Evolutionary conservation across 2,329 filamentous ascomycete species (phyloP).

Genomic region (Fonsecaea monophora): DNA sequence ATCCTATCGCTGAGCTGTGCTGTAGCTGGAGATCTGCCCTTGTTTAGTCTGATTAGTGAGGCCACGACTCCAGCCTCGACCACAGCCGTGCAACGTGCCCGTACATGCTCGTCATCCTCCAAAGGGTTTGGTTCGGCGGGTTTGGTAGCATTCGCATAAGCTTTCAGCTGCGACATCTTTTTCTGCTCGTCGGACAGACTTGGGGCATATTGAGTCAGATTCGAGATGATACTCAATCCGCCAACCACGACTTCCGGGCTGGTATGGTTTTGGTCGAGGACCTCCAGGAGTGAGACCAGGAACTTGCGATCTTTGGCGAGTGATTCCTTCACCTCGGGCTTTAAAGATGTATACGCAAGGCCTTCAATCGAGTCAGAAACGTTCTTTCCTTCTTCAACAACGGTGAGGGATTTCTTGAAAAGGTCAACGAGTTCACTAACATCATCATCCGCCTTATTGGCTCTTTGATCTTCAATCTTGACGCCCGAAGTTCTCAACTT

Average conservation of each 20-base stretch:
- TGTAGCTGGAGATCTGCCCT: conserved; percentile 71
- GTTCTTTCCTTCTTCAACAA: conserved; percentile 51
- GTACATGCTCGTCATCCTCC: conserved; percentile 77
- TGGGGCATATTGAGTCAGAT: conserved; percentile 82
- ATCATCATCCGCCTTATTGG: conserved; percentile 49
- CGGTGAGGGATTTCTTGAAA: conserved; percentile 57
- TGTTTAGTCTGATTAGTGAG: conserved; percentile 76
- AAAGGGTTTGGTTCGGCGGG: conserved; percentile 68
- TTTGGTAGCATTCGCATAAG: conserved; percentile 87
- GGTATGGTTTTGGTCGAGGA: conserved; percentile 56
- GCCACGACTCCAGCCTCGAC: conserved; percentile 80
- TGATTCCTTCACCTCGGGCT: conserved; percentile 82
- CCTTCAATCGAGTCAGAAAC: conserved; percentile 86
- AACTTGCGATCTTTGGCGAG: conserved; percentile 73
- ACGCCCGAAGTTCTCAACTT: conserved; percentile 60
- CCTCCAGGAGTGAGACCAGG: conserved; percentile 69
- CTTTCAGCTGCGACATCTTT: conserved; percentile 88
- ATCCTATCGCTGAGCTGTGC: conserved; percentile 77
- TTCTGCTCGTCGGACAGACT: conserved; percentile 86
- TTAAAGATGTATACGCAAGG: conserved; percentile 87
- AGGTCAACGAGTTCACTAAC: conserved; percentile 61
- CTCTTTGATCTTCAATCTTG: conserved; percentile 45
- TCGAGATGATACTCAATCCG: conserved; percentile 81
- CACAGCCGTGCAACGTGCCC: conserved; percentile 75
- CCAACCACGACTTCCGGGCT: conserved; percentile 81